Evolutionary conservation across 2,329 filamentous ascomycete species (phyloP).

Genomic region (Dactylonectria macrodidyma): DNA sequence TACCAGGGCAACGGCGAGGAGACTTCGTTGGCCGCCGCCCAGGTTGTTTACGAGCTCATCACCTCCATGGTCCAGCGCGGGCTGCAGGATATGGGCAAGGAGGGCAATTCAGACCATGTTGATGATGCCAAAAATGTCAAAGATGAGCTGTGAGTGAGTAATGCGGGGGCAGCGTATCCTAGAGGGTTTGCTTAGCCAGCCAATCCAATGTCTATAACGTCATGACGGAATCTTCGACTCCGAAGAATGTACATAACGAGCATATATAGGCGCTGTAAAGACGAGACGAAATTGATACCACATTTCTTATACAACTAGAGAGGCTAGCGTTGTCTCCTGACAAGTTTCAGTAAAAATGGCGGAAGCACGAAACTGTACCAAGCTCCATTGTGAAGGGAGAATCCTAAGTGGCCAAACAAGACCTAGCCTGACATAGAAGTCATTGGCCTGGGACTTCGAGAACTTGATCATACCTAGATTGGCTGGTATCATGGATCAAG

Average conservation of each 20-base stretch:
- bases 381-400: too few species aligned
- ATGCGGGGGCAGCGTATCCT: not conserved
- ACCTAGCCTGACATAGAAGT: too few species aligned
- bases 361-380: not conserved
- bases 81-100: slow-evolving; percentile 55
- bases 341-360: not conserved
- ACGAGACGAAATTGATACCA: slow-evolving; percentile 7
- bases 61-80: slow-evolving; percentile 78
- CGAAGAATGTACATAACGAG: slow-evolving; percentile 4
- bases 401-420: too few species aligned
- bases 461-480: too few species aligned
- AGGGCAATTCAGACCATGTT: slow-evolving; percentile 43
- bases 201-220: not conserved
- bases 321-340: not conserved
- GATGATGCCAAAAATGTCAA: not conserved
- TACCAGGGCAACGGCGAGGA: slow-evolving; percentile 87
- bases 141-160: slow-evolving; percentile 54
- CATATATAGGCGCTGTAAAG: slow-evolving; percentile 2
- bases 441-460: too few species aligned
- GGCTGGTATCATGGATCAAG: too few species aligned
- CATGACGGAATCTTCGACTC: not conserved
- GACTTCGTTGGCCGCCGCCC: slow-evolving; percentile 86
- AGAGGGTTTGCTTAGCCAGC: not conserved
- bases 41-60: slow-evolving; percentile 89
- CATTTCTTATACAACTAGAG: slow-evolving; percentile 16